Percentiles rank a stretch among this genome's conserved stretches.
These are phyloP conservation scores for Podaxis carcinomalis DNA, from an alignment of 768 basidiomycete species.

Conservation along the genomic window DNA sequence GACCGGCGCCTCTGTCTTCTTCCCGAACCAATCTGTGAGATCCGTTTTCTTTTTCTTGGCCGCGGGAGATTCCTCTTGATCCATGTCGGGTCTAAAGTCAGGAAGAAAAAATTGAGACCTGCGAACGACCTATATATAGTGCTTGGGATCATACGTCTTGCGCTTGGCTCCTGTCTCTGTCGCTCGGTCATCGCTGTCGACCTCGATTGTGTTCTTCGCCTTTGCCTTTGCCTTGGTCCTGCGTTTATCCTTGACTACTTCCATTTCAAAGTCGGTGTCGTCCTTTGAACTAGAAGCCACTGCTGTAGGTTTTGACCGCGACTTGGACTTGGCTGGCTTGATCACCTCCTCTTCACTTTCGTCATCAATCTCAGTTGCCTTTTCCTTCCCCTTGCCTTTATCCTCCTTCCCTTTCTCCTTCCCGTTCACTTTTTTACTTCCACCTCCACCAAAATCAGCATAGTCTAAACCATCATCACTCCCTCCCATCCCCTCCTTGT, in stretches of 20 bases:
- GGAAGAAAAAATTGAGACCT: not conserved
- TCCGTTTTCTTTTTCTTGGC: slow-evolving; percentile 49
- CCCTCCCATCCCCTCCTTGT: not conserved
- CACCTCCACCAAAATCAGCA: not conserved
- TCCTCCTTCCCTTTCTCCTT: not conserved
- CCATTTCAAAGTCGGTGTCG: slow-evolving; percentile 8
- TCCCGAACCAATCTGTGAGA: slow-evolving; percentile 57
- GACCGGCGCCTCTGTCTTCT: slow-evolving; percentile 34
- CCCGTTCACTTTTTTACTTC: not conserved
- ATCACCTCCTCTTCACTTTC: slow-evolving; percentile 12
- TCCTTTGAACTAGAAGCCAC: not conserved
- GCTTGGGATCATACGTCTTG: slow-evolving; percentile 57
- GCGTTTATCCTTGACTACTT: not conserved
- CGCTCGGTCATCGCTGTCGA: slow-evolving; percentile 14
- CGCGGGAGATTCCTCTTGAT: slow-evolving; percentile 37
- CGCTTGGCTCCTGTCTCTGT: slow-evolving; percentile 42
- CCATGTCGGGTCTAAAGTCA: slow-evolving; percentile 16
- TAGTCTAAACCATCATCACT: slow-evolving; percentile 7
- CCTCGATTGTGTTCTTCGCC: slow-evolving; percentile 10
- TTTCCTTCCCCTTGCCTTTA: slow-evolving; percentile 17
- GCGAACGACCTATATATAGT: slow-evolving; percentile 10
- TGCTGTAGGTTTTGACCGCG: not conserved
- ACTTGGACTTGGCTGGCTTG: slow-evolving; percentile 7
- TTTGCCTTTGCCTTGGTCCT: slow-evolving; percentile 11
- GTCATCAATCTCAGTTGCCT: slow-evolving; percentile 18